A percentile compares a stretch with the other conserved stretches of the same genome.
phyloP scores from a whole-genome alignment of 176 grass and related monocot genomes.

The Poa annua region DNA sequence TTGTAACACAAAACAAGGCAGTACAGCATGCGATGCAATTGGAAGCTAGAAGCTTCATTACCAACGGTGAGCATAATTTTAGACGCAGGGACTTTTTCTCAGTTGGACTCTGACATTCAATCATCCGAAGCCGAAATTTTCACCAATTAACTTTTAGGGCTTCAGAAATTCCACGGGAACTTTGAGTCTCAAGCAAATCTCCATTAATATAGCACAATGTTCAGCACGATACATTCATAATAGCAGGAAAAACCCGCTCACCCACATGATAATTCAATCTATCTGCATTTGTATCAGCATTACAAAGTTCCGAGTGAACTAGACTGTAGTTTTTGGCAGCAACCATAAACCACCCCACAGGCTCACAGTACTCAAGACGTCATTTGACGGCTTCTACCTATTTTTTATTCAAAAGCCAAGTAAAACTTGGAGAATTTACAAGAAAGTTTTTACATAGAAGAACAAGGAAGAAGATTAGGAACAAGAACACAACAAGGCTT shows the following conservation, averaged over 20 bases:
- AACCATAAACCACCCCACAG: no score
- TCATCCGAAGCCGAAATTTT: not conserved
- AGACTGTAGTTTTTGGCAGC: no score
- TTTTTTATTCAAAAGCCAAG: conserved; percentile 53
- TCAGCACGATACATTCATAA: not conserved
- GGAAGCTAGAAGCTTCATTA: not conserved
- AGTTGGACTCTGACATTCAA: not conserved
- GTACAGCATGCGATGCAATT: not conserved
- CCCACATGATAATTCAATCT: no score
- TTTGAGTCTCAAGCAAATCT: not conserved
- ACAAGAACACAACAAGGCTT: not conserved
- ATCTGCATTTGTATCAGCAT: no score
- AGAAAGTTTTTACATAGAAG: conserved; percentile 41
- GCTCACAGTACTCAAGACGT: no score
- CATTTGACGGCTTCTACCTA: not conserved
- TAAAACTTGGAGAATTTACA: not conserved
- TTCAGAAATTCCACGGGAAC: not conserved
- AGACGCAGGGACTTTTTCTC: not conserved
- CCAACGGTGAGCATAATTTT: not conserved
- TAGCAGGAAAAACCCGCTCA: not conserved
- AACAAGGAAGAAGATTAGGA: no score
- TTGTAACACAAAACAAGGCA: not conserved
- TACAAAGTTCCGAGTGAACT: no score
- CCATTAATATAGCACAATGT: conserved; percentile 15
- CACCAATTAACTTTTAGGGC: no score